Evolutionary conservation across 306 rosid genomes (phyloP).

Genomic region (Malus sieversii): DNA sequence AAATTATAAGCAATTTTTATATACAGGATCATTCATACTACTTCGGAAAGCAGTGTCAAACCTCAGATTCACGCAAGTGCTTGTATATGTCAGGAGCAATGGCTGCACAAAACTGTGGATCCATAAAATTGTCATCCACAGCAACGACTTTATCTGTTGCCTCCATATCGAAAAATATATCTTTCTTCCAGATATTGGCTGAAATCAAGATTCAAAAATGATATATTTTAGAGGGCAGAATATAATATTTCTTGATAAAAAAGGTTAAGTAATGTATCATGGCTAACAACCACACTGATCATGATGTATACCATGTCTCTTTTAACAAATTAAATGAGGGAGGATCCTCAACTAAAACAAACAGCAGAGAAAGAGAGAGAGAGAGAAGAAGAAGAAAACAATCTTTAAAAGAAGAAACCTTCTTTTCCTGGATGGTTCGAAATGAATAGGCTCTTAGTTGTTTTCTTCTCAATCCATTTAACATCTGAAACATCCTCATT

Average conservation of each 20-base stretch:
- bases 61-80: slow-evolving; percentile 52
- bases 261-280: background rate
- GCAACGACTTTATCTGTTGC: slow-evolving; percentile 21
- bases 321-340: background rate
- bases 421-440: slow-evolving; percentile 20
- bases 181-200: slow-evolving; percentile 24
- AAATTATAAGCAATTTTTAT: too few species aligned
- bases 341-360: background rate
- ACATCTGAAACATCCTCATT: slow-evolving; percentile 18
- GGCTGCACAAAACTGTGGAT: slow-evolving; percentile 42
- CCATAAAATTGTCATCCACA: slow-evolving; percentile 32
- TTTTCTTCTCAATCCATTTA: slow-evolving; percentile 32
- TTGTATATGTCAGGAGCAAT: slow-evolving; percentile 40
- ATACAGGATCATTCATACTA: too few species aligned
- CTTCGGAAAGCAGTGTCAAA: background rate
- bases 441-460: slow-evolving; percentile 19
- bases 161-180: slow-evolving; percentile 10
- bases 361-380: background rate
- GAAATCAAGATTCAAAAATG: slow-evolving; percentile 12
- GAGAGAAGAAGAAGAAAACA: background rate
- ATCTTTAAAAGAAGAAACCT: slow-evolving; percentile 27
- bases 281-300: background rate
- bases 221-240: background rate
- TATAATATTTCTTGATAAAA: background rate
- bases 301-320: background rate